Percentiles rank a stretch among this genome's conserved stretches.
Conservation (phyloP, 768 basidiomycete species). For the Trametes villosa region DNA sequence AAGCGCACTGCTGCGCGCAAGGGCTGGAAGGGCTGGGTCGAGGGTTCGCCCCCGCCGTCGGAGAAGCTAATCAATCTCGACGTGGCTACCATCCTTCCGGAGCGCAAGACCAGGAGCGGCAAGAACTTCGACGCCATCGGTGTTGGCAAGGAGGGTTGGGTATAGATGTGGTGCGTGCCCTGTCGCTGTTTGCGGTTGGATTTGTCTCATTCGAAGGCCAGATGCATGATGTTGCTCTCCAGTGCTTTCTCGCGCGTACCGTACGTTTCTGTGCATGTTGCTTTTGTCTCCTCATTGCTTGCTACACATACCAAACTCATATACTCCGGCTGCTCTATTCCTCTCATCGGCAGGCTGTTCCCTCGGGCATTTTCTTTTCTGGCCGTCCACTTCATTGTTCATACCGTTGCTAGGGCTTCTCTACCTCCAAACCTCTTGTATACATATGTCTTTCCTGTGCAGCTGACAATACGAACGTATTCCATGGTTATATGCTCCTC, state of each 20-base stretch:
- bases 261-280: conserved; percentile 7
- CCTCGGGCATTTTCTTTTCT: conserved; percentile 16
- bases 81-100: conserved; percentile 67
- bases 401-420: conserved; percentile 15
- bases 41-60: conserved; percentile 80
- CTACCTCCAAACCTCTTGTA: conserved; percentile 18
- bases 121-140: conserved; percentile 85
- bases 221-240: neutral
- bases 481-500: conserved; percentile 3
- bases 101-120: conserved; percentile 80
- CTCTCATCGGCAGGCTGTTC: conserved; percentile 9
- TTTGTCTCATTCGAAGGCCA: conserved; percentile 40
- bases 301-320: conserved; percentile 18
- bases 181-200: conserved; percentile 51
- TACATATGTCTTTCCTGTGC: conserved; percentile 20
- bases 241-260: conserved; percentile 11
- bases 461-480: conserved; percentile 3
- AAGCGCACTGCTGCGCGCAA: conserved; percentile 71
- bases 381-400: conserved; percentile 16
- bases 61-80: conserved; percentile 84
- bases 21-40: conserved; percentile 92
- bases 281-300: conserved; percentile 1
- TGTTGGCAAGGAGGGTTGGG: conserved; percentile 78
- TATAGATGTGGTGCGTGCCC: conserved; percentile 47
- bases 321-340: conserved; percentile 19